Percentiles rank a stretch among this genome's conserved stretches.
phyloP scores from a whole-genome alignment of 345 rosid species.

The Pseudoturritis turrita region DNA sequence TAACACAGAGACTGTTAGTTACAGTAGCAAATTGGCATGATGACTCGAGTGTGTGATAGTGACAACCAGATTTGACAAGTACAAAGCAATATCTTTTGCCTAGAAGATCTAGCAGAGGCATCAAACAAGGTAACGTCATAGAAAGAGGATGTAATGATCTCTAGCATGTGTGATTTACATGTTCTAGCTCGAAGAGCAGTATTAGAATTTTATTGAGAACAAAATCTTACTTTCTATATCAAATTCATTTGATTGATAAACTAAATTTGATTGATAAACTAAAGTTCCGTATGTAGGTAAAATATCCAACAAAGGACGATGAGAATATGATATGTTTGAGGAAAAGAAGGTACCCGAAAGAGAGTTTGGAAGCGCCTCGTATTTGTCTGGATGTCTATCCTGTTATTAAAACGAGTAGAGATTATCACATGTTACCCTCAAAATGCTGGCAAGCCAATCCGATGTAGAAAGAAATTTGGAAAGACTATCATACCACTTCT shows the following conservation, averaged over 20 bases:
- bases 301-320: slow-evolving; percentile 3
- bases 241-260: background rate
- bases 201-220: background rate
- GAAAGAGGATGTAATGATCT: background rate
- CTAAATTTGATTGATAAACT: background rate
- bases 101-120: slow-evolving; percentile 5
- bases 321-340: background rate
- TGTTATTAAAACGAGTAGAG: slow-evolving; percentile 27
- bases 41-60: background rate
- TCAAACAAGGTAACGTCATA: background rate
- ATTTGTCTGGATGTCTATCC: slow-evolving; percentile 96
- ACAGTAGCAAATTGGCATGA: background rate
- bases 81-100: background rate
- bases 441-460: background rate
- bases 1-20: slow-evolving; percentile 8
- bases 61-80: background rate
- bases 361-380: slow-evolving; percentile 75
- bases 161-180: background rate
- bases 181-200: background rate
- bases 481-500: background rate
- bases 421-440: background rate
- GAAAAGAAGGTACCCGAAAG: slow-evolving; percentile 48
- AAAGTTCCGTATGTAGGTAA: background rate
- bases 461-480: background rate
- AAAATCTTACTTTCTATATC: background rate